These are phyloP conservation scores for Zizania palustris DNA, from an alignment of 202 grass and related monocot genomes.

Conservation along the genomic window DNA sequence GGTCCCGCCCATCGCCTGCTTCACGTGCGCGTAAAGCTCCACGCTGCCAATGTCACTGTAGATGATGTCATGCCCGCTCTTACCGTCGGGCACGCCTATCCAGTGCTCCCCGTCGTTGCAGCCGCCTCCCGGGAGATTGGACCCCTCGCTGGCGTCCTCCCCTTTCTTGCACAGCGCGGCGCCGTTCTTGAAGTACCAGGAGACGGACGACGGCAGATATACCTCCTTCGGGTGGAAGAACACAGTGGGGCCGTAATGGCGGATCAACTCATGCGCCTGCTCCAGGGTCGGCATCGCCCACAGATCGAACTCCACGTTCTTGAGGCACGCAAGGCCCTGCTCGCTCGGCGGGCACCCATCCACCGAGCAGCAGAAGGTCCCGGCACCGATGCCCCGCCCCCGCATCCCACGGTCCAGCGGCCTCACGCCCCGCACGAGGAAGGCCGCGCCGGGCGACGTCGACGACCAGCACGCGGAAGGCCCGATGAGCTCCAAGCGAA, in stretches of 20 bases:
- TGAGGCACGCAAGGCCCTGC: conserved; percentile 55
- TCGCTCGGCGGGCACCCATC: conserved; percentile 28
- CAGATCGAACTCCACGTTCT: conserved; percentile 64
- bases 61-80: conserved; percentile 40
- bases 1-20: conserved; percentile 64
- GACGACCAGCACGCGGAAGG: conserved; percentile 2
- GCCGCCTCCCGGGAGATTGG: conserved; percentile 63
- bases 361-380: conserved; percentile 62
- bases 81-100: conserved; percentile 63
- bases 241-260: conserved; percentile 72
- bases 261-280: conserved; percentile 73
- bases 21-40: conserved; percentile 75
- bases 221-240: conserved; percentile 80
- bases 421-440: conserved; percentile 52
- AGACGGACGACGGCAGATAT: conserved; percentile 81
- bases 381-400: conserved; percentile 45
- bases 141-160: conserved; percentile 48
- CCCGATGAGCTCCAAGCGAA: conserved; percentile 40
- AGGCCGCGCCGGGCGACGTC: conserved; percentile 18
- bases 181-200: conserved; percentile 85
- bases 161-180: conserved; percentile 54
- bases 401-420: conserved; percentile 53
- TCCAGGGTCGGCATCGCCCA: conserved; percentile 76
- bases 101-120: conserved; percentile 75
- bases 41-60: conserved; percentile 66